Base-by-base conservation (phyloP, 2,329 filamentous ascomycete genomes). In the Didymella exigua region DNA sequence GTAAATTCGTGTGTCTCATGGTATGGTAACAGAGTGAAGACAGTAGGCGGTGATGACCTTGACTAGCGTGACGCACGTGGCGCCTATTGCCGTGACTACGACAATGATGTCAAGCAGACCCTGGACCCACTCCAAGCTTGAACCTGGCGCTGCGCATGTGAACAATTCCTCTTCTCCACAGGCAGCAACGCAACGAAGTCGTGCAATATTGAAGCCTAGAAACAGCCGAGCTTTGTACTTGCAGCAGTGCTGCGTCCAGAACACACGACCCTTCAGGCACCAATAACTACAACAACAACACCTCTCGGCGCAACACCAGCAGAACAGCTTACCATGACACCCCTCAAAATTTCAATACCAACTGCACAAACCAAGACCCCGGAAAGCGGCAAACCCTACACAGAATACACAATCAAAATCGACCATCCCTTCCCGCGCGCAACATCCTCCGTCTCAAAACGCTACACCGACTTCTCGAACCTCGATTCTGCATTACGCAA, bases 321-420 rank as follows among this genome's bases (percentile, higher is more conserved):
- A 38, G 18, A 26, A 23, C n/a, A 23, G 18, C 27, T 18, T 51
- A 61, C 3, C 36, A 81, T 81, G 78, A 69, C 79, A 24, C 76
- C 78, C 14, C 70, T 80, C n/a, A 71, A 75, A 27, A 77, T 82
- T 49, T 75, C 77, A 4, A 80, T 81, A 54, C 78, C 79, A 2
- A 69, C 72, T 3, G 71, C 83, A n/a, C 81, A 78, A 29, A 81
- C 81, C 47, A 55, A 78, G 48, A 77, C 81, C 54, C 79, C 80
- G 60, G 79, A 81, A 14, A 33, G 58, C 16, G 62, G 66, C 59
- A 90, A 91, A 67, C 82, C 87, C 0, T 91, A 86, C 74, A 93
- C 89, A 0, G 82, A 88, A 61, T 93, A 93, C 79, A 90, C 90
- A 73, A 88, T 93, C 74, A 87, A 86, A 19, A 81, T 95, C 55